phyloP scores from a whole-genome alignment of 2,329 filamentous ascomycete genomes.

The Thielaviopsis populi region DNA sequence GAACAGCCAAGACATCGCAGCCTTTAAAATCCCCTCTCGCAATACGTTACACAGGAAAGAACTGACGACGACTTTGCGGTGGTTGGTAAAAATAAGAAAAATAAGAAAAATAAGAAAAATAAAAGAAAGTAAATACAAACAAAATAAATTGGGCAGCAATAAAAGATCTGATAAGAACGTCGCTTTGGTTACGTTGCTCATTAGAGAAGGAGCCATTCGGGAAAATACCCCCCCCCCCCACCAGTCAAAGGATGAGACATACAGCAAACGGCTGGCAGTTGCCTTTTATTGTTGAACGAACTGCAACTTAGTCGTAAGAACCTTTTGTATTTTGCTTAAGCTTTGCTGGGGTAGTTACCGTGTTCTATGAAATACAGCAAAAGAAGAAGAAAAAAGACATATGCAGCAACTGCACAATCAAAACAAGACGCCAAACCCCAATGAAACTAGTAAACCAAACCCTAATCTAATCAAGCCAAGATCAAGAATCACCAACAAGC shows the following conservation, averaged over 20 bases:
- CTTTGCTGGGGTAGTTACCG: neutral
- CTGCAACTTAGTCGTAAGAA: neutral
- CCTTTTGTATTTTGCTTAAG: neutral
- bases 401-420: neutral
- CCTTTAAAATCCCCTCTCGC: neutral
- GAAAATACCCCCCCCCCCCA: too few species aligned
- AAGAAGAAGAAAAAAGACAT: neutral
- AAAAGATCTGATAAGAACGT: neutral
- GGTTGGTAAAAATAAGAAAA: neutral
- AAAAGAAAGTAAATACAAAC: too few species aligned
- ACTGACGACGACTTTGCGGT: neutral
- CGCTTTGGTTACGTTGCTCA: neutral
- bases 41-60: neutral
- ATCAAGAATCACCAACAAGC: neutral
- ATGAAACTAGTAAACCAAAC: neutral
- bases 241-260: slow-evolving; percentile 1
- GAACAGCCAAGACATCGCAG: neutral
- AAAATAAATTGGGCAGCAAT: too few species aligned
- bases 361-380: neutral
- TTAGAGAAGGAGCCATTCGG: neutral
- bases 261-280: neutral
- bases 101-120: neutral
- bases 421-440: slow-evolving; percentile 1
- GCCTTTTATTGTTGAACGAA: neutral
- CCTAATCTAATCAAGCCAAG: neutral